Base-by-base conservation (phyloP, 352 stramenopile genomes). In the Pythium chondricola region DNA sequence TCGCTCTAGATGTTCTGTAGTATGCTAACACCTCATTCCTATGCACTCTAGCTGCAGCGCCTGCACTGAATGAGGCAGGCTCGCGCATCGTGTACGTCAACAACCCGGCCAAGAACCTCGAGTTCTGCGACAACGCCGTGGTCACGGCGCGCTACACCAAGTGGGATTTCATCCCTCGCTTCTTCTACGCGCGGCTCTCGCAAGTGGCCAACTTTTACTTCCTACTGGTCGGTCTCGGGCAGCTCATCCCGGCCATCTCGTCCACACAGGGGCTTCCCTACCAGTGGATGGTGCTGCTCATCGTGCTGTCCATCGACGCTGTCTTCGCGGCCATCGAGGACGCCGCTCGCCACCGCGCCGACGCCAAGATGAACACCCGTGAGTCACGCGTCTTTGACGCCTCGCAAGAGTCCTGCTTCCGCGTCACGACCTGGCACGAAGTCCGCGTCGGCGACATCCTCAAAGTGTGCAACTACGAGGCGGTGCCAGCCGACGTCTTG, bases 121-220 rank as follows among this genome's bases (percentile, higher is more conserved):
- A 63, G 37, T 95, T 90, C 45, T 84, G 76, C 46, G 63, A 82
- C 67, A 95, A 95, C 61, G 69, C 71, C 41, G 81, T 95, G 22
- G 56, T 85, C 33, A 95, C 81, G 6, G 78, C 81, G 32, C 88
- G 90, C 60, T 95, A 95, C 69, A 92, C 82, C n/a, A 83, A 82
- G 52, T 68, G 81, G 52, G 89, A 87, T 56, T 95, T 95, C 45
- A 58, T 95, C 33, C 79, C 81, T 9, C 73, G 75, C 11, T 92
- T 93, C 56, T 83, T 91, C 61, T 93, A 88, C 61, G 78, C 78
- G 0, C 66, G 81, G 24, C 76, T 95, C 35, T 88, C 76, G n/a
- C 82, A 91, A 50, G 69, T 78, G 29, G 83, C 84, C 33, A 95
- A 93, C 46, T 95, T 91, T 55, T 96, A 95, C 71, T 96, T 96